phyloP scores from a whole-genome alignment of 2,329 filamentous ascomycete species.

The Ambrosiella cleistominuta region DNA sequence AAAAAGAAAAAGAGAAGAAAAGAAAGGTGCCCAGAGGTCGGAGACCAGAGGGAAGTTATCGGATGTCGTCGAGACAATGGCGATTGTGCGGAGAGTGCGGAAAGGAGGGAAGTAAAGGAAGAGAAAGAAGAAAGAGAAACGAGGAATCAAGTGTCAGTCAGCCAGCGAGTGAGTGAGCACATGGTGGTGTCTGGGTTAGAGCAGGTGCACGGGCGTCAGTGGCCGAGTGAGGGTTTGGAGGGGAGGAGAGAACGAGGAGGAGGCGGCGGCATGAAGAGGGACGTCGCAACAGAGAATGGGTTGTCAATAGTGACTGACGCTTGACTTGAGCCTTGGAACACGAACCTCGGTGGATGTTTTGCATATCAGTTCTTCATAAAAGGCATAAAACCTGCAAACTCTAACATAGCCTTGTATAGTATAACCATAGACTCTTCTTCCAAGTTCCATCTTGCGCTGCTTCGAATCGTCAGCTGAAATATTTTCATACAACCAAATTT shows the following conservation, averaged over 20 bases:
- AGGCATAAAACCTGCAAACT: too few species aligned
- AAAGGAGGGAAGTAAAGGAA: not conserved
- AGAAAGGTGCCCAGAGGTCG: not conserved
- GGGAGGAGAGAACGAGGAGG: not conserved
- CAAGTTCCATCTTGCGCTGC: too few species aligned
- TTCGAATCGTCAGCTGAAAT: not conserved
- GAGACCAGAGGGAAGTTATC: not conserved
- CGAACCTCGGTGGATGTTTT: not conserved
- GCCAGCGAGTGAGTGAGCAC: not conserved
- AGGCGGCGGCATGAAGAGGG: slow-evolving; percentile 5
- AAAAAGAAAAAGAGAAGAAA: not conserved
- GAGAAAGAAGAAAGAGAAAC: not conserved
- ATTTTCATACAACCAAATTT: not conserved
- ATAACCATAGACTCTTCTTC: too few species aligned
- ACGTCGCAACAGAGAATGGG: not conserved
- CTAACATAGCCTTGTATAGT: too few species aligned
- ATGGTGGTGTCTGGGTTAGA: not conserved
- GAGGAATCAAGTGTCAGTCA: not conserved
- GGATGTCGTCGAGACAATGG: not conserved
- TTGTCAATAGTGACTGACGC: not conserved
- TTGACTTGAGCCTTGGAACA: not conserved
- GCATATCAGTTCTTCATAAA: too few species aligned
- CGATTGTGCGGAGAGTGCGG: too few species aligned
- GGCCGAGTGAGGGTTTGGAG: not conserved
- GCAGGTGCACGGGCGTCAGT: too few species aligned